Conservation (phyloP, 2,329 filamentous ascomycete species). For the Trichoderma pleuroti region DNA sequence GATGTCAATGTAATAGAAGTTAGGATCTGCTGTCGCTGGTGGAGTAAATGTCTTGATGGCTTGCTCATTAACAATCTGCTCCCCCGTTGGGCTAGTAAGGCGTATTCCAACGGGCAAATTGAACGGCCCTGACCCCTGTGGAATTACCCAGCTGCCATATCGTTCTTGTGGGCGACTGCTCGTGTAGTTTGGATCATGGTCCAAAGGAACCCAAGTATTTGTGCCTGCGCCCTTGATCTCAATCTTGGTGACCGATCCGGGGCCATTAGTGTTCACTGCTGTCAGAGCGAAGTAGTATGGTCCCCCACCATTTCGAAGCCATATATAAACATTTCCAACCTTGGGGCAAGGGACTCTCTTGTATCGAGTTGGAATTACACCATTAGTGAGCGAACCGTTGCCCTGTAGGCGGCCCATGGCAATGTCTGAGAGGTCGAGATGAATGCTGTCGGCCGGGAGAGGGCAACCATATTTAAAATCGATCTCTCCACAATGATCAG, state of each 20-base stretch:
- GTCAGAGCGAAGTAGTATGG: slow-evolving; percentile 10
- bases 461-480: slow-evolving; percentile 11
- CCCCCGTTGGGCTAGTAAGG: slow-evolving; percentile 6
- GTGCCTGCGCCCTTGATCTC: neutral
- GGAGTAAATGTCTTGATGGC: slow-evolving; percentile 3
- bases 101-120: slow-evolving; percentile 2
- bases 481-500: slow-evolving; percentile 10
- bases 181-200: slow-evolving; percentile 12
- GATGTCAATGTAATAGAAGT: slow-evolving; percentile 13
- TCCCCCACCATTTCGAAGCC: slow-evolving; percentile 10
- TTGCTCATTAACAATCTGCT: slow-evolving; percentile 12
- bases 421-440: slow-evolving; percentile 11
- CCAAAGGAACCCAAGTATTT: neutral
- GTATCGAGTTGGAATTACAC: slow-evolving; percentile 10
- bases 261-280: slow-evolving; percentile 2
- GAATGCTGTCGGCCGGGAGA: slow-evolving; percentile 9
- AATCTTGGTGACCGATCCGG: slow-evolving; percentile 9
- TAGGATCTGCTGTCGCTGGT: neutral
- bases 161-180: slow-evolving; percentile 11
- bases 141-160: slow-evolving; percentile 8
- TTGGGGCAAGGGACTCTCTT: slow-evolving; percentile 7
- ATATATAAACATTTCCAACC: slow-evolving; percentile 6
- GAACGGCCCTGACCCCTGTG: slow-evolving; percentile 4
- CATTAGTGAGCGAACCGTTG: neutral
- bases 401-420: slow-evolving; percentile 14